Conservation (phyloP, 306 rosid species). For the Sesbania bispinosa region DNA sequence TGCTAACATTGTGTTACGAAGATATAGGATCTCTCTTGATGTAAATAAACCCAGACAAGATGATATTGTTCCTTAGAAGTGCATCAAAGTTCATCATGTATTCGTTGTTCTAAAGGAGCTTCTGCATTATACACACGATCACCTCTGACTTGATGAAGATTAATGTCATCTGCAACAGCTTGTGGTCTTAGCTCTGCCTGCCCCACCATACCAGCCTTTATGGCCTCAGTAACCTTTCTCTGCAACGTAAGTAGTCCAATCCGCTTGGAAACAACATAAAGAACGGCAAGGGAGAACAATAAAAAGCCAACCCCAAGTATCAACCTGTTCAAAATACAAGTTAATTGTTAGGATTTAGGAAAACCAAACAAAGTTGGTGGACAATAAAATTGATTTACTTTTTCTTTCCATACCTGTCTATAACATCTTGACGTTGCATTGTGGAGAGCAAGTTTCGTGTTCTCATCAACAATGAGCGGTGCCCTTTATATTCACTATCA, state of each 20-base stretch:
- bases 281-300: slow-evolving; percentile 71
- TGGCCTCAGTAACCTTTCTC: slow-evolving; percentile 71
- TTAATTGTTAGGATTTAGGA: not conserved
- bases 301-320: slow-evolving; percentile 63
- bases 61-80: not conserved
- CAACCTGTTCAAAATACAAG: slow-evolving; percentile 53
- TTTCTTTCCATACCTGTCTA: slow-evolving; percentile 59
- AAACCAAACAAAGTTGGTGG: not conserved
- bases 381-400: too few relatives aligned
- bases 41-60: too few relatives aligned
- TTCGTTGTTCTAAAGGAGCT: slow-evolving; percentile 44
- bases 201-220: slow-evolving; percentile 69
- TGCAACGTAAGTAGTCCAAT: slow-evolving; percentile 59
- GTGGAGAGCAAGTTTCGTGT: slow-evolving; percentile 81
- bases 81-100: slow-evolving; percentile 68
- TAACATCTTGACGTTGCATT: slow-evolving; percentile 91
- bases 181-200: slow-evolving; percentile 48
- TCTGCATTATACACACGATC: slow-evolving; percentile 33
- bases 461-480: slow-evolving; percentile 68
- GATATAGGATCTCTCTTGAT: too few relatives aligned
- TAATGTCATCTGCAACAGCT: slow-evolving; percentile 45
- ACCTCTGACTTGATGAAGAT: slow-evolving; percentile 40
- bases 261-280: slow-evolving; percentile 84
- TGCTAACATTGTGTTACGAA: not conserved
- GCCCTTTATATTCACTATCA: slow-evolving; percentile 91